phyloP scores from a whole-genome alignment of 768 basidiomycete genomes.

The Crepidotus variabilis region DNA sequence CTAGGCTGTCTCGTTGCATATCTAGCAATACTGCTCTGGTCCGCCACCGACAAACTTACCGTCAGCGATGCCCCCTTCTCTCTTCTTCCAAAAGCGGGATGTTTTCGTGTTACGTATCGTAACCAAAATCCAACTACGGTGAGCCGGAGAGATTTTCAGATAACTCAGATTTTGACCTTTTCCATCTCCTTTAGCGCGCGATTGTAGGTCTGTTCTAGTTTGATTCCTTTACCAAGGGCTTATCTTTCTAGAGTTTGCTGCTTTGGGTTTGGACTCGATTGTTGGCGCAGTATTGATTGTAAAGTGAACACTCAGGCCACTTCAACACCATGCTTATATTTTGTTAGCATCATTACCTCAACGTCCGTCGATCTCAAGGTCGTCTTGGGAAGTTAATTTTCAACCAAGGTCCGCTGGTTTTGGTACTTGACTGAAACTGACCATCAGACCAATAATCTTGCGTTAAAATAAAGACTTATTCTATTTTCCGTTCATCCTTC shows the following conservation, averaged over 20 bases:
- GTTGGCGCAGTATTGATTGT: not conserved
- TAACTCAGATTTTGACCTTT: not conserved
- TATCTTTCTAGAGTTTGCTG: not conserved
- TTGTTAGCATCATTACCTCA: not conserved
- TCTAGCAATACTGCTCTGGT: constrained; percentile 3
- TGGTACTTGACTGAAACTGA: not conserved
- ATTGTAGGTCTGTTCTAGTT: too few species aligned
- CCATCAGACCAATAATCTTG: not conserved
- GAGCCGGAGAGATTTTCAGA: not conserved
- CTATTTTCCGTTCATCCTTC: not conserved
- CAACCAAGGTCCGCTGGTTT: not conserved
- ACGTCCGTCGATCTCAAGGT: not conserved
- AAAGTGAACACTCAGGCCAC: not conserved
- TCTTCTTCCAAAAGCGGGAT: constrained; percentile 1
- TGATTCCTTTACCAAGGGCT: not conserved
- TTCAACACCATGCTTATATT: not conserved
- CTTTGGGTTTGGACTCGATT: not conserved
- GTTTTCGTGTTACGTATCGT: constrained; percentile 2
- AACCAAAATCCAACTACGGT: not conserved
- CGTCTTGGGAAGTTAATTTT: not conserved
- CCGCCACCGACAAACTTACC: not conserved
- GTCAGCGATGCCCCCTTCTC: not conserved
- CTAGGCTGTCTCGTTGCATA: not conserved
- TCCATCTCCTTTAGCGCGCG: not conserved
- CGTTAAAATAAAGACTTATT: not conserved